Conservation (phyloP, 2,329 filamentous ascomycete species). For the Gnomoniopsis sp. region DNA sequence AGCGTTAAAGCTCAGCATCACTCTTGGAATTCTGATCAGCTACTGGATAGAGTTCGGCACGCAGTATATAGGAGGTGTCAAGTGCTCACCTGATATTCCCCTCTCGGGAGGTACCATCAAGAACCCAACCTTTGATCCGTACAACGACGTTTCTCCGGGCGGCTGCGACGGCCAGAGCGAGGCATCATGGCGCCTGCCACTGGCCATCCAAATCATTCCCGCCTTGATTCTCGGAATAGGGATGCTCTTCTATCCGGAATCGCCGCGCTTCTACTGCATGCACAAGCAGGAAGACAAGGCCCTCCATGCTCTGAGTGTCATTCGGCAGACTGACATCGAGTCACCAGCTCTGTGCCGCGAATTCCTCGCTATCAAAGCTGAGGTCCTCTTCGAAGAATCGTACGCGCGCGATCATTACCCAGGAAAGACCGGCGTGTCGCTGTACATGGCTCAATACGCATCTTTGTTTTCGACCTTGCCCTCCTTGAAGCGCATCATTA, state of each 20-base stretch:
- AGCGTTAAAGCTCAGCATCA: slow-evolving; percentile 31
- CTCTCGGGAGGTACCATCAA: slow-evolving; percentile 40
- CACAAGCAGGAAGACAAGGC: slow-evolving; percentile 28
- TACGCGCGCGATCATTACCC: slow-evolving; percentile 27
- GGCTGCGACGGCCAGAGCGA: slow-evolving; percentile 43
- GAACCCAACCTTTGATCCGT: slow-evolving; percentile 39
- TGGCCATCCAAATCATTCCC: slow-evolving; percentile 51
- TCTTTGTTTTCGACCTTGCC: slow-evolving; percentile 28
- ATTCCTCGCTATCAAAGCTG: slow-evolving; percentile 34
- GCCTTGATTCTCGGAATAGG: slow-evolving; percentile 52
- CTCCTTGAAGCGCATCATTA: slow-evolving; percentile 41
- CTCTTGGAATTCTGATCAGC: slow-evolving; percentile 38
- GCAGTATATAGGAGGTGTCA: slow-evolving; percentile 38
- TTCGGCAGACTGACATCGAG: slow-evolving; percentile 31
- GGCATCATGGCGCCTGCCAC: slow-evolving; percentile 43
- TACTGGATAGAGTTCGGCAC: slow-evolving; percentile 42
- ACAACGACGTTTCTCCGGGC: slow-evolving; percentile 34
- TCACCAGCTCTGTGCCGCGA: slow-evolving; percentile 29
- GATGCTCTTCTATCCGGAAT: slow-evolving; percentile 48
- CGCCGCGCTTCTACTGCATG: slow-evolving; percentile 33
- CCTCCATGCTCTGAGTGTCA: slow-evolving; percentile 26
- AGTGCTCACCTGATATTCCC: slow-evolving; percentile 43
- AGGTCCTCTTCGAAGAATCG: slow-evolving; percentile 33
- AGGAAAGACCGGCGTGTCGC: slow-evolving; percentile 26
- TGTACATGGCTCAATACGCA: slow-evolving; percentile 30